Conservation (phyloP, 352 stramenopile genomes). For the Pythium pyrilobum region DNA sequence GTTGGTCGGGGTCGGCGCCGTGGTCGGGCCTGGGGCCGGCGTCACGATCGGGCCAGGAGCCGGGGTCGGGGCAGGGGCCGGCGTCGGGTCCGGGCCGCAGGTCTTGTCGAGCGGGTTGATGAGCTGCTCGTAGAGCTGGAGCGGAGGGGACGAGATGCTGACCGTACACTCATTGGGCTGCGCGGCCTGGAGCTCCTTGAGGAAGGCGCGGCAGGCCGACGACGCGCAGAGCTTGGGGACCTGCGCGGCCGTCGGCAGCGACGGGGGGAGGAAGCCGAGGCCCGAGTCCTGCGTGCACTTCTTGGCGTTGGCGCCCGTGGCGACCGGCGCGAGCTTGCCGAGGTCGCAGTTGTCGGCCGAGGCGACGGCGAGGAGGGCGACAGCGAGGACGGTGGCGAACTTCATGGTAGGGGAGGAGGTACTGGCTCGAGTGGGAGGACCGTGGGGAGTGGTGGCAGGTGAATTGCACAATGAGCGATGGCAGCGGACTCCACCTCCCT, state of each 20-base stretch:
- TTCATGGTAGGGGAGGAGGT: neutral
- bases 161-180: neutral
- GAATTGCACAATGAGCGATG: slow-evolving; percentile 9
- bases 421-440: neutral
- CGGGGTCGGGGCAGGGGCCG: neutral
- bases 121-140: neutral
- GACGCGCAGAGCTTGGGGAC: slow-evolving; percentile 6
- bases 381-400: neutral
- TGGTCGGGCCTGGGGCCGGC: neutral
- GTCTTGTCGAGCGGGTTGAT: neutral
- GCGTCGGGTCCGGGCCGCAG: neutral
- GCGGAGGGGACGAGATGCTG: neutral
- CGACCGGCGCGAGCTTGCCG: neutral
- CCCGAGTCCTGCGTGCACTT: slow-evolving; percentile 3
- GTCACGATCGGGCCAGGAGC: neutral
- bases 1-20: neutral
- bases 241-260: neutral
- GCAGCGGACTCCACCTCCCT: too few species aligned
- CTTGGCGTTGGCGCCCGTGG: neutral
- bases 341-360: neutral
- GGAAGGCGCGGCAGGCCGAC: neutral
- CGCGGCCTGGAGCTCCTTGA: neutral
- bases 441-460: neutral
- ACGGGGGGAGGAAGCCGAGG: slow-evolving; percentile 5
- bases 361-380: neutral